phyloP scores from a whole-genome alignment of 2,329 filamentous ascomycete species.

The Neopestalotiopsis sp. region DNA sequence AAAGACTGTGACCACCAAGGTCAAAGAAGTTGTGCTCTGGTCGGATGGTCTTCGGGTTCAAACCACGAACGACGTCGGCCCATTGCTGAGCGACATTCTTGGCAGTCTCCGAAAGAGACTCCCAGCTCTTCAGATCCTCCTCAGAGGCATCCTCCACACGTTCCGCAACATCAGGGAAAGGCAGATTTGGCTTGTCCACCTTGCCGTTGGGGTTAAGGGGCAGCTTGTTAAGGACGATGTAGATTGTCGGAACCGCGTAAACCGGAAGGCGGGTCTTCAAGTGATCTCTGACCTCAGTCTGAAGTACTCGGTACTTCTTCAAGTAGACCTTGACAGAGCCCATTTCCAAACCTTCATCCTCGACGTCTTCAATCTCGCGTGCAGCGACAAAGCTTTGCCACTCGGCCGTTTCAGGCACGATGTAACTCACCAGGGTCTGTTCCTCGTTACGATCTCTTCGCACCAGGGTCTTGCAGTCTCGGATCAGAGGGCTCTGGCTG shows the following conservation, averaged over 20 bases:
- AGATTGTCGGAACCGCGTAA: slow-evolving; percentile 78
- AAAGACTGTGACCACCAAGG: slow-evolving; percentile 78
- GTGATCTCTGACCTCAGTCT: slow-evolving; percentile 63
- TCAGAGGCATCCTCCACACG: slow-evolving; percentile 54
- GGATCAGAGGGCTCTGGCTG: slow-evolving; percentile 73
- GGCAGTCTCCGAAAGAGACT: slow-evolving; percentile 62
- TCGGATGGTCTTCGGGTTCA: slow-evolving; percentile 71
- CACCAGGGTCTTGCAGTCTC: slow-evolving; percentile 86
- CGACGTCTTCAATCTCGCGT: slow-evolving; percentile 57
- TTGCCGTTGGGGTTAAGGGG: slow-evolving; percentile 89
- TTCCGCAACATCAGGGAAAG: slow-evolving; percentile 79
- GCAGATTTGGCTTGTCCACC: slow-evolving; percentile 78
- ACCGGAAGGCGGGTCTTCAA: slow-evolving; percentile 74
- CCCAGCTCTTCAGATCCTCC: slow-evolving; percentile 48
- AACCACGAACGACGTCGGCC: slow-evolving; percentile 70
- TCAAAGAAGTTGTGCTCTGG: slow-evolving; percentile 75
- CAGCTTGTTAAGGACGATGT: slow-evolving; percentile 74
- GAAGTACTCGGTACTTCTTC: slow-evolving; percentile 52
- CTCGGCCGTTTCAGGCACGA: slow-evolving; percentile 79
- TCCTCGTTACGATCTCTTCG: slow-evolving; percentile 86
- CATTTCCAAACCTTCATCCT: slow-evolving; percentile 57
- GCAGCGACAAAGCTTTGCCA: slow-evolving; percentile 73
- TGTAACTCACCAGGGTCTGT: slow-evolving; percentile 84
- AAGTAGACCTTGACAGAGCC: slow-evolving; percentile 47
- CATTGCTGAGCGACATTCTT: slow-evolving; percentile 73